A percentile compares a stretch with the other conserved stretches of the same genome.
Conservation (phyloP, 2,329 filamentous ascomycete genomes). For the Tetracladium maxilliforme region DNA sequence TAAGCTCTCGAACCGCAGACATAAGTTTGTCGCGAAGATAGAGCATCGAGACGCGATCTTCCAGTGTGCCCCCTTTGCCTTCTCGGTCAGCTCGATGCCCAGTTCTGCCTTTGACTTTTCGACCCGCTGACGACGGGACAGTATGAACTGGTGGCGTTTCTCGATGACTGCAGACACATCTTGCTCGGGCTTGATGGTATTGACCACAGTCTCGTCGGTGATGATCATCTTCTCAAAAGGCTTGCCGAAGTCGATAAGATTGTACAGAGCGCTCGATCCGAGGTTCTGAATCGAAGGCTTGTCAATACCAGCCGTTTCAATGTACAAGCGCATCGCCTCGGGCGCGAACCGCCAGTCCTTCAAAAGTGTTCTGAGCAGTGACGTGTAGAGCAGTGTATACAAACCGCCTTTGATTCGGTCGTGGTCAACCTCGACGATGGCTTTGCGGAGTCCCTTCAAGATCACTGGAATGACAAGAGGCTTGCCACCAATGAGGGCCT, state of each 20-base stretch:
- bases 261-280: constrained; percentile 66
- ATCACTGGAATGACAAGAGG: constrained; percentile 84
- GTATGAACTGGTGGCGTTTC: constrained; percentile 58
- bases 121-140: constrained; percentile 59
- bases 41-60: constrained; percentile 85
- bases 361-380: constrained; percentile 71
- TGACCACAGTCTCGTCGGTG: constrained; percentile 54
- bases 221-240: constrained; percentile 77
- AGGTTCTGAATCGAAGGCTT: constrained; percentile 90
- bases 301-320: constrained; percentile 78
- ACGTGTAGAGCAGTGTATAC: constrained; percentile 82
- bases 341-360: constrained; percentile 94
- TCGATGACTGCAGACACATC: constrained; percentile 40
- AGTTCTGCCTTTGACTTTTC: constrained; percentile 73
- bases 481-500: constrained; percentile 76
- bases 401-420: constrained; percentile 89
- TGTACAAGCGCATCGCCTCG: constrained; percentile 76
- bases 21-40: constrained; percentile 81
- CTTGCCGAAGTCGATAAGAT: constrained; percentile 84
- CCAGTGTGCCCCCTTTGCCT: constrained; percentile 78
- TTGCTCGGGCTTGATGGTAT: constrained; percentile 54
- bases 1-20: constrained; percentile 80
- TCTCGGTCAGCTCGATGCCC: constrained; percentile 65
- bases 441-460: constrained; percentile 61
- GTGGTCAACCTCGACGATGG: constrained; percentile 67